Base-by-base conservation (phyloP, 2,329 filamentous ascomycete species). In the Trichoderma semiorbis region DNA sequence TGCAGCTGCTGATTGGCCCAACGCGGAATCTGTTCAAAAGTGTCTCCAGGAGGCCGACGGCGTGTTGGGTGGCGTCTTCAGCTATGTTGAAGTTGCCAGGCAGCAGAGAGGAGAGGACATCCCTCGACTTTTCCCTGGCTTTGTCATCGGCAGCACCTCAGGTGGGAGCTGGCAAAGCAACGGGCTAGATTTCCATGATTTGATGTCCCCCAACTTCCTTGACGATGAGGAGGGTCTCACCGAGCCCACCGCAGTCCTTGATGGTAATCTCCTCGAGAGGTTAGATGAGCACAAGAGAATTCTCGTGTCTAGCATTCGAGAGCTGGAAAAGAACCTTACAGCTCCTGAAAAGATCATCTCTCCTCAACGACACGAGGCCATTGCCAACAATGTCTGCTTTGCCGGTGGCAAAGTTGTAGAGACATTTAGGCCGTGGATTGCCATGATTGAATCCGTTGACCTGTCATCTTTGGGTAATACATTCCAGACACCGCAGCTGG, bases 41-140 rank as follows among this genome's bases (percentile, higher is more conserved):
- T 99, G 96, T 78, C 83, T 98, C 75, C 94, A 97, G 79, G 96
- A 99, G 83, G 96, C 96, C n/a, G 96, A 99, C 74, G 96, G 96
- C 62, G 95, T 99, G 26, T 87, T 98, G 71, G 89, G 96, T 69
- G 95, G 95, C 6, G 95, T 99, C 7, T 97, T 95, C 80, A 96
- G 94, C 79, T 99, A 97, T 80, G 95, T 98, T 43, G 95, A 98
- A 79, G 93, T 98, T 61, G 96, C 96, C 18, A 90, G 94, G 76
- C 93, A 97, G 80, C 96, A 98, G 80, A 89, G 95, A 71, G 95
- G 95, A 71, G 95, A 98, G 79, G 93, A 96, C 53, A 97, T 98
- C 69, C 94, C 93, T 18, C 91, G 96, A n/a, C 86, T 98, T 3
- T 92, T 97, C 70, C 96, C 96, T 21, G 96, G 96, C 1, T 99